Base-by-base conservation (phyloP, 495 filamentous ascomycete genomes). In the Bryoglossum gracile region DNA sequence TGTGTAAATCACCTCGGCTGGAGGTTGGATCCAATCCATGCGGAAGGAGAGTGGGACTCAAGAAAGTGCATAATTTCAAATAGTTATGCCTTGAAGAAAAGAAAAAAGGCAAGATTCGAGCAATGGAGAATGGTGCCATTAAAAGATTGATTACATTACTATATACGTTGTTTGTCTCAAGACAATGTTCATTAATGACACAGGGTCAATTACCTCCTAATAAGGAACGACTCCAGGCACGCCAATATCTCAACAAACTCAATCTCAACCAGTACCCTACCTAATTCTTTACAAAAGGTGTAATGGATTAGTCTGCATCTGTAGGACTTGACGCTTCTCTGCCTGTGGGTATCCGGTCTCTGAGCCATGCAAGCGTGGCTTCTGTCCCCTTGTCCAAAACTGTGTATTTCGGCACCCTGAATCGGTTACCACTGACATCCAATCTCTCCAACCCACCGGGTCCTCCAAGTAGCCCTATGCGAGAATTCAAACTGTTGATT, bases 301-400 rank as follows among this genome's bases (percentile, higher is more conserved):
- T 43, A 34, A 16, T 36, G 14, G 0, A 10, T 54, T 32, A 54
- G 33, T 58, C 56, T 33, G 53, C 42, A 42, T 58, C 56, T 13
- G 45, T 47, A 21, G 54, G 43, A 49, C 48, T 49, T 8, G 40
- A 34, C 21, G n/a, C n/a, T n/a, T n/a, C n/a, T n/a, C 86, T 86
- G 19, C 78, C 77, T 10, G 72, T 75, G 0, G 86, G 83, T 30
- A 97, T 82, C 49, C 83, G 77, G 40, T 85, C 84, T 50, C 85
- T 79, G 47, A 95, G 61, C 83, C 86, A 97, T 42, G 83, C 73
- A 55, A 95, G 69, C n/a, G 88, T 77, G 14, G 85, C 81, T 59
- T 94, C 87, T 0, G 89, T 95, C 6, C 91, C 91, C 50, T 89
- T 86, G 46, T 89, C 86, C 47, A 97, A 67, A 11, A 94, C 75